Percentiles rank a stretch among this genome's conserved stretches.
Conservation (phyloP, 495 filamentous ascomycete genomes). For the Neurospora sp. region DNA sequence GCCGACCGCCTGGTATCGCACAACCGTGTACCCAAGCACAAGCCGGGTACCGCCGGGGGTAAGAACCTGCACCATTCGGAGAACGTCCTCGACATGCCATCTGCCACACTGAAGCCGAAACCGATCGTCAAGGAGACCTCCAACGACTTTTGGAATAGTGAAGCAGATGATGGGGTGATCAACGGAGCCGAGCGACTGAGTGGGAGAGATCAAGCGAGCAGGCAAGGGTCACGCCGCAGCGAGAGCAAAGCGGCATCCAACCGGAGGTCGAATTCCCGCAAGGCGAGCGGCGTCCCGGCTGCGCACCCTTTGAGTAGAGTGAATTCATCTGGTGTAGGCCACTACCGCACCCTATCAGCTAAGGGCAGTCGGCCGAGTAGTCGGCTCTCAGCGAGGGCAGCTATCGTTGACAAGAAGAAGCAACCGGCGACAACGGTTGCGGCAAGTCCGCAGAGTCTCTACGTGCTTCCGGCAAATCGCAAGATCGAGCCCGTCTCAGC, state of each 20-base stretch:
- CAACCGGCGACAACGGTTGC: constrained; percentile 6
- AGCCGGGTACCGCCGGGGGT: constrained; percentile 68
- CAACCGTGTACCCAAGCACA: constrained; percentile 61
- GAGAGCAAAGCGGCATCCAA: constrained; percentile 35
- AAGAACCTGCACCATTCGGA: constrained; percentile 89
- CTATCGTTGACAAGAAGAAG: constrained; percentile 22
- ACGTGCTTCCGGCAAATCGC: constrained; percentile 51
- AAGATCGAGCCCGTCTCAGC: constrained; percentile 74
- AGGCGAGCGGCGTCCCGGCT: constrained; percentile 42
- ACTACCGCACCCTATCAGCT: constrained; percentile 15
- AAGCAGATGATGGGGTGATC: constrained; percentile 49
- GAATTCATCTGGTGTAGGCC: constrained; percentile 35
- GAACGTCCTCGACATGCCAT: constrained; percentile 67
- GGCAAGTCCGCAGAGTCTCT: constrained; percentile 26
- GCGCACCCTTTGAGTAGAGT: constrained; percentile 29
- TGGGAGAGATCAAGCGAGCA: constrained; percentile 29
- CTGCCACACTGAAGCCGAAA: constrained; percentile 20
- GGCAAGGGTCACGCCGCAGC: constrained; percentile 38
- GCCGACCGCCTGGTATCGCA: constrained; percentile 81
- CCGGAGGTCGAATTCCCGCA: constrained; percentile 48
- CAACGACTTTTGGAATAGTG: constrained; percentile 54
- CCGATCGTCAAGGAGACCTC: constrained; percentile 28
- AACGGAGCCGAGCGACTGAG: constrained; percentile 39
- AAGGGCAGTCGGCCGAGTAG: constrained; percentile 26
- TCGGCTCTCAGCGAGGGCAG: constrained; percentile 18